Evolutionary conservation across 108 stramenopile genomes (phyloP).

Genomic region (Cyclotella distinguenda): DNA sequence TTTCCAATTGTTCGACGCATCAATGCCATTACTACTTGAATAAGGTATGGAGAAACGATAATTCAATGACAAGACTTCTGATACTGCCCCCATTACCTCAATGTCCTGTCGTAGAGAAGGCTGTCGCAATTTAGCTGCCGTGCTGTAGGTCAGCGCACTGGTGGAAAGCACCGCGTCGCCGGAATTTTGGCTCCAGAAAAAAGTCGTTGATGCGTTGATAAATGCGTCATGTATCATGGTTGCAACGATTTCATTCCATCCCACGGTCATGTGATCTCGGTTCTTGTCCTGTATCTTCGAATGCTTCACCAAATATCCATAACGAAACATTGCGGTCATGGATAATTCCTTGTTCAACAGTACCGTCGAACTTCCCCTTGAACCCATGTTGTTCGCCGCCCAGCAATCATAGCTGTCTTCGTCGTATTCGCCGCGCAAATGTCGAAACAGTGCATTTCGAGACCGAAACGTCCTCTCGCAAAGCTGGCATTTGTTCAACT

Average conservation of each 20-base stretch:
- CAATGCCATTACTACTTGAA: neutral
- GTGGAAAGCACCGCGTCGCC: slow-evolving; percentile 9
- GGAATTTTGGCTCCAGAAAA: slow-evolving; percentile 6
- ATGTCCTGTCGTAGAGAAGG: slow-evolving; percentile 58
- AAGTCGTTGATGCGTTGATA: slow-evolving; percentile 3
- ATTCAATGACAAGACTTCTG: slow-evolving; percentile 43
- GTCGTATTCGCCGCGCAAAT: slow-evolving; percentile 51
- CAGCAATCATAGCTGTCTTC: neutral
- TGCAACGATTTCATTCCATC: slow-evolving; percentile 43
- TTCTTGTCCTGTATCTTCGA: neutral
- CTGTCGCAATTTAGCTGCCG: slow-evolving; percentile 56
- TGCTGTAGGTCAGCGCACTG: slow-evolving; percentile 46
- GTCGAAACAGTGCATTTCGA: slow-evolving; percentile 77
- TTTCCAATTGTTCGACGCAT: slow-evolving; percentile 28
- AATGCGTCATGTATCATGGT: slow-evolving; percentile 37
- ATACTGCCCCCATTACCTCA: slow-evolving; percentile 36
- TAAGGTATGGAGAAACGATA: slow-evolving; percentile 23
- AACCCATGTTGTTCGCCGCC: neutral
- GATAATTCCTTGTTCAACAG: slow-evolving; percentile 15
- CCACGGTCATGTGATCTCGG: neutral
- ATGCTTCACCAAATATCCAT: slow-evolving; percentile 25
- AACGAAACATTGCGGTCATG: slow-evolving; percentile 31
- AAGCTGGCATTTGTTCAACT: slow-evolving; percentile 24
- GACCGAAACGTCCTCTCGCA: slow-evolving; percentile 54
- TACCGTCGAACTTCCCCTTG: neutral